phyloP scores from a whole-genome alignment of 441 rosid species.

The Gossypium laxum region DNA sequence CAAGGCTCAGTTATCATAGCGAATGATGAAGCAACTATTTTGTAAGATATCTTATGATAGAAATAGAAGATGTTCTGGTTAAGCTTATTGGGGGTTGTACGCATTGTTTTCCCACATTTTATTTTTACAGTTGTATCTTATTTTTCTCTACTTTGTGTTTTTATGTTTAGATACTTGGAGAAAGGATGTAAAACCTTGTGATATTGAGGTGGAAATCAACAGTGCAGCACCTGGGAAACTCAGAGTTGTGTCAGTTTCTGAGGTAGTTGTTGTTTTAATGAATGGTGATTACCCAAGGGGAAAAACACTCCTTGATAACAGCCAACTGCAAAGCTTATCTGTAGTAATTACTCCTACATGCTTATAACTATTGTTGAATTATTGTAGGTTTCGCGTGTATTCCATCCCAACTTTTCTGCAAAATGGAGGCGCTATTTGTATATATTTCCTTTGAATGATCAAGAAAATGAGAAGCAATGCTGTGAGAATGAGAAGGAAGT shows the following conservation, averaged over 20 bases:
- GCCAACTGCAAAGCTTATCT: background rate
- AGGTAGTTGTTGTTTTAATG: conserved; percentile 35
- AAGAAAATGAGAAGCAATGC: conserved; percentile 32
- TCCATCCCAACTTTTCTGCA: conserved; percentile 95
- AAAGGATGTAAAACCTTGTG: conserved; percentile 50
- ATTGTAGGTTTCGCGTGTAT: conserved; percentile 67
- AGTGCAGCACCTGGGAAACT: conserved; percentile 57
- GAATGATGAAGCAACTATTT: background rate
- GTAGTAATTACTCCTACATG: background rate
- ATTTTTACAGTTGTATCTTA: background rate
- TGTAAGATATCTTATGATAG: background rate
- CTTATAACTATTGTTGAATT: conserved; percentile 5
- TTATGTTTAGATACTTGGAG: conserved; percentile 77
- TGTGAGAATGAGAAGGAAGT: conserved; percentile 23
- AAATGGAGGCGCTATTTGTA: conserved; percentile 92
- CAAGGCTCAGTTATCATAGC: background rate
- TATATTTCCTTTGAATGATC: conserved; percentile 61
- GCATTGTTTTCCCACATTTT: conserved; percentile 5
- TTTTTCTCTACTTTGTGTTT: conserved; percentile 7
- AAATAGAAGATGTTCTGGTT: background rate
- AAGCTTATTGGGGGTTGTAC: background rate
- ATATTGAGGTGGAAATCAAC: conserved; percentile 58
- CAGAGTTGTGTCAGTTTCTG: conserved; percentile 55
- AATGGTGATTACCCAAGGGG: background rate
- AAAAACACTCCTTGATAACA: background rate